Base-by-base conservation (phyloP, 257 asterid genomes). In the Solanum arcanum region DNA sequence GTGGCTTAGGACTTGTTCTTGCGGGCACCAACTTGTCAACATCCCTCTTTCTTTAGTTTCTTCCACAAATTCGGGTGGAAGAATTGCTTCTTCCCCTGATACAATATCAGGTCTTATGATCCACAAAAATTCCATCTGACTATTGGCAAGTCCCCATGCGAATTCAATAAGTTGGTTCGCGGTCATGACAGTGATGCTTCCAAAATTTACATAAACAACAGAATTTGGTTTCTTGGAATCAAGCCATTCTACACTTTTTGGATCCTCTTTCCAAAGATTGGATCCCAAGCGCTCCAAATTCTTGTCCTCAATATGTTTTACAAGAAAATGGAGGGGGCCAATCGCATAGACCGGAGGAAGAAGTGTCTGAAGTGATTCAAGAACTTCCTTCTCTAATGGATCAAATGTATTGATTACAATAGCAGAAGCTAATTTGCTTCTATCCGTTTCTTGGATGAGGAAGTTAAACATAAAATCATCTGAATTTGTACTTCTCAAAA, bases 241-340 rank as follows among this genome's bases (percentile, higher is more conserved):
- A 4, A 94, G 92, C 98, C 98, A 95, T 16, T 89, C 69, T 9
- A 93, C 86, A 41, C 96, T 90, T 1, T 88, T 84, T 0, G 88
- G 39, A 7, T 94, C 96, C 27, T 91, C 93, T 68, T 88, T 91
- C 95, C 95, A 95, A 4, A 94, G 91, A 86, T 91, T 94, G 10
- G 92, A 89, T 2, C 87, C 93, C 5, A 93, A 85, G 2, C 2
- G 9, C 12, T 52, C 81, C 29, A 92, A n/a, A 21, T 44, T 86
- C 16, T 56, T 18, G 47, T 91, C 92, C 1, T 29, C 41, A 12
- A 89, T 20, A 0, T 86, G 76, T 47, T 66, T 31, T 7, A 90
- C 70, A 6, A 93, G 92, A 4, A 93, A 44, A 13, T 94, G 89
- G 23, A 94, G 33, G 0, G 98, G 98, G 1, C 95, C 98, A 25